These are phyloP conservation scores for Sphaceloma murrayae DNA, from an alignment of 2,329 filamentous ascomycete species.

Conservation along the genomic window DNA sequence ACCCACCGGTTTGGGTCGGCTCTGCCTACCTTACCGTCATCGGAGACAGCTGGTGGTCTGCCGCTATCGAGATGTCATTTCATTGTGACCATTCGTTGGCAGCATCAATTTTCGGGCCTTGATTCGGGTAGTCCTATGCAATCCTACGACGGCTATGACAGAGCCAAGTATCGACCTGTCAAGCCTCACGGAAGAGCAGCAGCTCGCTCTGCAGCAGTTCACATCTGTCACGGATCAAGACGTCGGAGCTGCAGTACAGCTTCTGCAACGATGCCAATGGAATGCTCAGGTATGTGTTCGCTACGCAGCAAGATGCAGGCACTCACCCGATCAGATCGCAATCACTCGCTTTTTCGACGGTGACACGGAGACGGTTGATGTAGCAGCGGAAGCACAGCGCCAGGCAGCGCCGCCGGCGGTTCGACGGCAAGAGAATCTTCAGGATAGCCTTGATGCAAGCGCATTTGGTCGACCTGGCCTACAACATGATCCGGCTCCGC, in stretches of 20 bases:
- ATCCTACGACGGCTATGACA: slow-evolving; percentile 25
- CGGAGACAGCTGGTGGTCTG: slow-evolving; percentile 8
- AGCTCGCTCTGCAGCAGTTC: slow-evolving; percentile 77
- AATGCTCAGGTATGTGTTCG: slow-evolving; percentile 63
- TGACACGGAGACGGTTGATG: slow-evolving; percentile 78
- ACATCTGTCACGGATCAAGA: slow-evolving; percentile 81
- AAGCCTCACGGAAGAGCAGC: slow-evolving; percentile 67
- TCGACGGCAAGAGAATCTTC: slow-evolving; percentile 62
- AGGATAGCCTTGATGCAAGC: slow-evolving; percentile 39
- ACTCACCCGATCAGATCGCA: slow-evolving; percentile 57
- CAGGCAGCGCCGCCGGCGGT: slow-evolving; percentile 49
- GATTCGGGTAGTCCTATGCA: not conserved
- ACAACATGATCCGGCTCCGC: slow-evolving; percentile 61
- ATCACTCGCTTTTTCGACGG: slow-evolving; percentile 98
- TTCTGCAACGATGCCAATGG: slow-evolving; percentile 85
- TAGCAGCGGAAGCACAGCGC: slow-evolving; percentile 64
- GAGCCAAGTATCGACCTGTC: slow-evolving; percentile 45
- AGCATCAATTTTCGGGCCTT: no score
- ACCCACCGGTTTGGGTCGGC: not conserved
- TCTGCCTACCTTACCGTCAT: no score
- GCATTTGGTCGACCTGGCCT: slow-evolving; percentile 18
- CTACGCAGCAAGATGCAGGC: slow-evolving; percentile 1
- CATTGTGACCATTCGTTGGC: no score
- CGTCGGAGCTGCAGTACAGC: slow-evolving; percentile 60
- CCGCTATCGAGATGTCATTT: not conserved